phyloP scores from a whole-genome alignment of 2,329 filamentous ascomycete species.

The Xylariales sp. region DNA sequence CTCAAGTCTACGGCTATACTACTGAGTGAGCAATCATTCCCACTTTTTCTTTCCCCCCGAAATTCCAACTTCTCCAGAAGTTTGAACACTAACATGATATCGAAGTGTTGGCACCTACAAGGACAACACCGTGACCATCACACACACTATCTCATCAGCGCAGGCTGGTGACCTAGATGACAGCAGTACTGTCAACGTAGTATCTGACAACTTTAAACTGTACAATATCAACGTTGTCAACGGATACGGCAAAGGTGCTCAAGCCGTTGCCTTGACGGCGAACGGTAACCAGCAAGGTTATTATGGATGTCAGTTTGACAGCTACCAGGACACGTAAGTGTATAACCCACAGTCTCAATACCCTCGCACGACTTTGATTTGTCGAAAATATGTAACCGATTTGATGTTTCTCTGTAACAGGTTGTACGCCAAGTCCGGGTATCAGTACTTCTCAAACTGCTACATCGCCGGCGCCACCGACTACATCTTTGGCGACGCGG shows the following conservation, averaged over 20 bases:
- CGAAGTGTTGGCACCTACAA: background rate
- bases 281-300: constrained; percentile 22
- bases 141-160: background rate
- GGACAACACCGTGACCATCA: background rate
- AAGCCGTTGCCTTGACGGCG: constrained; percentile 22
- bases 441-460: constrained; percentile 17
- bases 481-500: constrained; percentile 28
- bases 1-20: background rate
- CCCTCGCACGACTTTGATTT: no score
- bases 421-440: constrained; percentile 26
- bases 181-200: background rate
- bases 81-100: no score
- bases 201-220: constrained; percentile 18
- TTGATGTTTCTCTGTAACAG: no score
- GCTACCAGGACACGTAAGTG: constrained; percentile 27
- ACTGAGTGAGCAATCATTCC: no score
- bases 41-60: no score
- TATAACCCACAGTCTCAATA: no score
- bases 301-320: constrained; percentile 25
- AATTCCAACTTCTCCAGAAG: no score
- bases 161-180: background rate
- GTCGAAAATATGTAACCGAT: no score
- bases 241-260: constrained; percentile 25
- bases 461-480: constrained; percentile 22
- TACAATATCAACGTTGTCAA: constrained; percentile 31